phyloP scores from a whole-genome alignment of 176 grass and related monocot species.

The Avena atlantica region DNA sequence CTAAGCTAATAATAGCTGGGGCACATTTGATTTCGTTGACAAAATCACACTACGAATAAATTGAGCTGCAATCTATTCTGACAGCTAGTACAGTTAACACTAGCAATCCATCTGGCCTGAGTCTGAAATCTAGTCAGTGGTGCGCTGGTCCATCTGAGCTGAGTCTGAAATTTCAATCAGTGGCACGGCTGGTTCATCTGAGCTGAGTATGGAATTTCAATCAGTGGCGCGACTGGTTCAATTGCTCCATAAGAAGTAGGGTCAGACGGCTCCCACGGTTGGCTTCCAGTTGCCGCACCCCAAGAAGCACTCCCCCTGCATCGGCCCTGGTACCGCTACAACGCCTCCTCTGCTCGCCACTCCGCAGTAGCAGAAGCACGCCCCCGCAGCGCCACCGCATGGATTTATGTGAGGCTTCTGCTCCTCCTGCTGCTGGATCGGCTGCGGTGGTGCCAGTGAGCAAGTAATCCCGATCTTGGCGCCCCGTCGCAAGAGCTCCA shows the following conservation, averaged over 20 bases:
- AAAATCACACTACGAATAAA: neutral
- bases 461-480: too few species aligned
- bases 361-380: constrained; percentile 48
- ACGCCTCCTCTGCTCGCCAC: constrained; percentile 29
- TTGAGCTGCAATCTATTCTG: neutral
- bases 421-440: too few species aligned
- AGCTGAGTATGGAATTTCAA: neutral
- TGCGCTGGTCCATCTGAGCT: neutral
- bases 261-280: constrained; percentile 35
- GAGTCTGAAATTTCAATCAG: neutral
- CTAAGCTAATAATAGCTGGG: neutral
- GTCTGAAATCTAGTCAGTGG: neutral
- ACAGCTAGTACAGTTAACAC: neutral
- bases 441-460: too few species aligned
- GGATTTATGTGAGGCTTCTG: neutral
- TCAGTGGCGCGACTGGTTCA: neutral
- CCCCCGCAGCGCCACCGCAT: neutral
- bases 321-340: too few species aligned
- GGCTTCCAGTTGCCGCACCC: constrained; percentile 44
- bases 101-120: neutral
- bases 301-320: too few species aligned
- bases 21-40: neutral
- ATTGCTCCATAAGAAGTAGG: constrained; percentile 51
- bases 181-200: neutral
- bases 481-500: too few species aligned